A percentile compares a stretch with the other conserved stretches of the same genome.
Conservation (phyloP, 2,329 filamentous ascomycete species). For the Exophiala sp. region DNA sequence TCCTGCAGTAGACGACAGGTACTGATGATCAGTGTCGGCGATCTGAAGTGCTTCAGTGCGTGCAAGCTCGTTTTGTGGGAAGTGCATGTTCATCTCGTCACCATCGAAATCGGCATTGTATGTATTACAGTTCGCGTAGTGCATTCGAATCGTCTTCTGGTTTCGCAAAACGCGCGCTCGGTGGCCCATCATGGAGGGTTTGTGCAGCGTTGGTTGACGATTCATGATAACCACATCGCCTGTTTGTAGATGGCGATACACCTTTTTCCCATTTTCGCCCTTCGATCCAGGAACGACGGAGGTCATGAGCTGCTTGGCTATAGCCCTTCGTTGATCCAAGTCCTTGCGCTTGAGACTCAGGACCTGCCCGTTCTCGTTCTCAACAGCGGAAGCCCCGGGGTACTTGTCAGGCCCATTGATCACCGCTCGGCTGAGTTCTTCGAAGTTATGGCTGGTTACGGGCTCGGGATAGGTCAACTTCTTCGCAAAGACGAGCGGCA, state of each 20-base stretch:
- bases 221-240: constrained; percentile 99
- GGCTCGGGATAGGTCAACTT: constrained; percentile 97
- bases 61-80: constrained; percentile 94
- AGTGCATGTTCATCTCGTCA: constrained; percentile 99
- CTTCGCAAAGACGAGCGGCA: constrained; percentile 94
- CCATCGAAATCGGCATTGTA: constrained; percentile 99
- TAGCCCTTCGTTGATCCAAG: constrained; percentile 77
- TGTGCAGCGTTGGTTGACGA: constrained; percentile 93
- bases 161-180: constrained; percentile 85
- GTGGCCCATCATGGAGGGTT: constrained; percentile 98
- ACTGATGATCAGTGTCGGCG: constrained; percentile 95
- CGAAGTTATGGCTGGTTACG: constrained; percentile 95
- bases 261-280: constrained; percentile 86
- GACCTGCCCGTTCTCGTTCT: constrained; percentile 91
- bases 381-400: constrained; percentile 90
- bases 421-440: constrained; percentile 91
- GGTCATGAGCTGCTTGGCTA: constrained; percentile 90
- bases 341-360: constrained; percentile 84
- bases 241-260: constrained; percentile 91
- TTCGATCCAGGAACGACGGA: constrained; percentile 72
- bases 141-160: constrained; percentile 98
- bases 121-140: constrained; percentile 98
- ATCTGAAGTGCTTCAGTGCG: constrained; percentile 88
- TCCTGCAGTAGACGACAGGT: constrained; percentile 87
- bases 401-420: constrained; percentile 92